These are phyloP conservation scores for Wallacemonas sp. DNA, from an alignment of 208 protist species.

Conservation along the genomic window DNA sequence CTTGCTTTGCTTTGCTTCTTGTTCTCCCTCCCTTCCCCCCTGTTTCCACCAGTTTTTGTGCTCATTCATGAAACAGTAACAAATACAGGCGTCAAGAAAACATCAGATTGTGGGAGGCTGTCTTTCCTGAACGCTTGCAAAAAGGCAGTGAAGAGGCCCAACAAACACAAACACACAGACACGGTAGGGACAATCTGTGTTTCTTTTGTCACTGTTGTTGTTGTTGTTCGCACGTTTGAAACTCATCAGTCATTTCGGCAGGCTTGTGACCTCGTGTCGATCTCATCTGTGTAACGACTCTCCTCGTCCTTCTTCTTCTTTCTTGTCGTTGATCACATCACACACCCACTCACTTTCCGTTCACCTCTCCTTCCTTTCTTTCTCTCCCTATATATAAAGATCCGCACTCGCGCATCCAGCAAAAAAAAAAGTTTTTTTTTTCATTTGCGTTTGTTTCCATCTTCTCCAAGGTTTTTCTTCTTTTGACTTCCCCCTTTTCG, in stretches of 20 bases:
- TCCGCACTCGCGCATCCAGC: neutral
- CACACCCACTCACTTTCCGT: neutral
- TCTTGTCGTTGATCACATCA: neutral
- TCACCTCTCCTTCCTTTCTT: conserved; percentile 10
- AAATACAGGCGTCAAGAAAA: too few species aligned
- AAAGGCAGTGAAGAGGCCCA: neutral
- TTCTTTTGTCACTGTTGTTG: neutral
- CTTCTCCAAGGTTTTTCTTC: too few species aligned
- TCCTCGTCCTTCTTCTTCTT: neutral
- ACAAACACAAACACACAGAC: neutral
- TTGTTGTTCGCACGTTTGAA: neutral
- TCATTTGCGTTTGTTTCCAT: too few species aligned
- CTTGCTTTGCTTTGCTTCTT: too few species aligned
- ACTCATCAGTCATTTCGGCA: neutral
- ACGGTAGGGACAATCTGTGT: too few species aligned
- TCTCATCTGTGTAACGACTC: too few species aligned
- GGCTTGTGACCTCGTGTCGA: too few species aligned
- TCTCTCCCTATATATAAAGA: neutral
- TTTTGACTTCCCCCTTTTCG: too few species aligned
- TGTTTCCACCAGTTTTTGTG: too few species aligned
- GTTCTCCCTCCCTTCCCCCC: too few species aligned
- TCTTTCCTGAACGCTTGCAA: neutral
- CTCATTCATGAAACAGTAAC: too few species aligned
- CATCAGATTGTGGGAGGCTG: too few species aligned
- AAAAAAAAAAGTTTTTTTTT: neutral